Percentiles rank a stretch among this genome's conserved stretches.
Evolutionary conservation across 1,139 yeast genomes (phyloP).

Genomic region (Eremothecium gossypii): DNA sequence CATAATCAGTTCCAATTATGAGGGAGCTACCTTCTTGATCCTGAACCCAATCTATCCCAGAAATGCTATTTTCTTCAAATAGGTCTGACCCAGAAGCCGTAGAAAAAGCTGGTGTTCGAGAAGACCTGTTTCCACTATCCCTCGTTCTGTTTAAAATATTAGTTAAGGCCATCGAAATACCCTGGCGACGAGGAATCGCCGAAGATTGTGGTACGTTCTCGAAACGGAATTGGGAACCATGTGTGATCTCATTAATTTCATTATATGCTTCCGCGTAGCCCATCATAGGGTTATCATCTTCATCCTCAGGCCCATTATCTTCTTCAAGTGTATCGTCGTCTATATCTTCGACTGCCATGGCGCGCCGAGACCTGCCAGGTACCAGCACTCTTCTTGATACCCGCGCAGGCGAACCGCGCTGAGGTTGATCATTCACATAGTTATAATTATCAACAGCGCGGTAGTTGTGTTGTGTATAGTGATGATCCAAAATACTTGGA

Average conservation of each 20-base stretch:
- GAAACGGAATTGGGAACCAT: constrained; percentile 2
- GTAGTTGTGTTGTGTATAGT: constrained; percentile 9
- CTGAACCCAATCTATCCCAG: constrained; percentile 40
- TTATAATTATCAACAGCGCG: constrained; percentile 15
- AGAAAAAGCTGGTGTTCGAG: too few species aligned
- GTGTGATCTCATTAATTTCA: constrained; percentile 11
- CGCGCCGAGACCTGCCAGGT: not conserved
- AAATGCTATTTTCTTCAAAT: constrained; percentile 34
- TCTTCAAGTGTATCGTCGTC: constrained; percentile 7
- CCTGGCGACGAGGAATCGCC: not conserved
- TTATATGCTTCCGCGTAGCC: constrained; percentile 13
- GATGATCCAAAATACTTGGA: constrained; percentile 12
- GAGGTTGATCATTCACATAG: constrained; percentile 4
- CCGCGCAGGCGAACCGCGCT: not conserved
- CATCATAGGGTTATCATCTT: constrained; percentile 6
- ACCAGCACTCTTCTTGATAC: not conserved
- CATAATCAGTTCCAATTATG: constrained; percentile 40
- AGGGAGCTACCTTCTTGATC: constrained; percentile 35
- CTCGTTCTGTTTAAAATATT: not conserved
- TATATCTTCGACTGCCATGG: constrained; percentile 3
- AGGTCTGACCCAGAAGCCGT: not conserved
- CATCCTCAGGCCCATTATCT: constrained; percentile 11
- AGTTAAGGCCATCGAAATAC: constrained; percentile 4
- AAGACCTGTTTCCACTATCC: not conserved
- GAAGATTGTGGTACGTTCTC: not conserved